Evolutionary conservation across 2,329 filamentous ascomycete genomes (phyloP).

Genomic region (Neoascochyta sp.): DNA sequence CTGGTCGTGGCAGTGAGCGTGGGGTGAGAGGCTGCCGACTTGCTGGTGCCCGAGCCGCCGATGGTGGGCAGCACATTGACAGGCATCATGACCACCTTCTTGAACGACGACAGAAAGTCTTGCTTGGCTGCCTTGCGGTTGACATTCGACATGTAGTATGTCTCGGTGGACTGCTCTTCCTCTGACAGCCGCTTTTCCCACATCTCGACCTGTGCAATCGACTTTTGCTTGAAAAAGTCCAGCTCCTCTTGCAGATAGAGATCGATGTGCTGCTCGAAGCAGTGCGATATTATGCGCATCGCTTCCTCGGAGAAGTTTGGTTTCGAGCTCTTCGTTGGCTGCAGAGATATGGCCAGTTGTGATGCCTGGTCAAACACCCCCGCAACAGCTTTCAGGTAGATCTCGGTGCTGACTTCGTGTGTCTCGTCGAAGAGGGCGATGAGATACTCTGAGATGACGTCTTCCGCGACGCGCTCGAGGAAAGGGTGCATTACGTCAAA

Average conservation of each 20-base stretch:
- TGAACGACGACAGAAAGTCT: conserved; percentile 94
- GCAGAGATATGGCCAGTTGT: conserved; percentile 69
- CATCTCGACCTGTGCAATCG: conserved; percentile 69
- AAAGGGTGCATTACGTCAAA: conserved; percentile 71
- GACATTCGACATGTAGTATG: conserved; percentile 92
- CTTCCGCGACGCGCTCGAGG: conserved; percentile 76
- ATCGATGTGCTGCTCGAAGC: conserved; percentile 92
- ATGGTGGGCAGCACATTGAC: conserved; percentile 82
- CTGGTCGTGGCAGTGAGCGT: conserved; percentile 24
- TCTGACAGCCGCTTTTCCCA: conserved; percentile 94
- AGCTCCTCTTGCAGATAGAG: conserved; percentile 89
- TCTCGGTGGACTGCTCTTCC: conserved; percentile 85
- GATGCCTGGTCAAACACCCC: conserved; percentile 83
- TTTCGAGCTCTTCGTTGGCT: conserved; percentile 61
- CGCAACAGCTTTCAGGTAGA: conserved; percentile 81
- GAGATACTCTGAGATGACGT: conserved; percentile 78
- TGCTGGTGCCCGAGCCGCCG: conserved; percentile 36
- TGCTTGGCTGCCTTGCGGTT: conserved; percentile 94
- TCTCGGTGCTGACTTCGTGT: conserved; percentile 68
- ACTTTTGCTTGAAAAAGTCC: conserved; percentile 74
- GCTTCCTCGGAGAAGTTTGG: conserved; percentile 62
- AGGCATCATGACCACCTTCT: conserved; percentile 98
- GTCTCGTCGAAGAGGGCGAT: conserved; percentile 83
- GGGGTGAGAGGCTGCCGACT: conserved; percentile 24
- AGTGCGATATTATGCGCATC: conserved; percentile 63